Conservation (phyloP, 2,329 filamentous ascomycete species). For the Mycosphaerelloides madeirae region DNA sequence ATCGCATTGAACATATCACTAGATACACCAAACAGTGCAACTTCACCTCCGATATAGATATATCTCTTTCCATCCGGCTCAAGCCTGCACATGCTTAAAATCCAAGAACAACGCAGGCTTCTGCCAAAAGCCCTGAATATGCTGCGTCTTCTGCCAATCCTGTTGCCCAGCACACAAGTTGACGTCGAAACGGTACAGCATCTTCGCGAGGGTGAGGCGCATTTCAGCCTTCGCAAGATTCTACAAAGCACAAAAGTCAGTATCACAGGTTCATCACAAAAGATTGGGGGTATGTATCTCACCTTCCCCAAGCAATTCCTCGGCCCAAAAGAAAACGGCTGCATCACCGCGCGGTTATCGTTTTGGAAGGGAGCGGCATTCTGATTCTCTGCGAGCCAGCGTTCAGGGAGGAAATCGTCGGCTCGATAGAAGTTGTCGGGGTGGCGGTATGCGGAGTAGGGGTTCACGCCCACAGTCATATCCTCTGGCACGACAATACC, state of each 20-base stretch:
- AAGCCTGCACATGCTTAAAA: too few relatives aligned
- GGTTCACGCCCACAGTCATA: slow-evolving; percentile 5
- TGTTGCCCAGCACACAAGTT: not conserved
- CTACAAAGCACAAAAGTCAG: too few relatives aligned
- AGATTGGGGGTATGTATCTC: not conserved
- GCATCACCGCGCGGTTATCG: slow-evolving; percentile 17
- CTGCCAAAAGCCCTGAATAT: not conserved
- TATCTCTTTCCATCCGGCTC: too few relatives aligned
- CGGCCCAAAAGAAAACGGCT: slow-evolving; percentile 21
- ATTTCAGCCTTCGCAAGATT: slow-evolving; percentile 36
- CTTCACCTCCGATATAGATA: too few relatives aligned
- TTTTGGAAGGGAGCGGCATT: slow-evolving; percentile 9
- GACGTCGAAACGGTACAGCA: slow-evolving; percentile 8
- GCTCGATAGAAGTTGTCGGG: slow-evolving; percentile 17
- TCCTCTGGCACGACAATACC: slow-evolving; percentile 14
- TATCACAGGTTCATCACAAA: not conserved
- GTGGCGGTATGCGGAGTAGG: slow-evolving; percentile 1
- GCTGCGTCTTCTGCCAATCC: not conserved
- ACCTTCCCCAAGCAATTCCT: slow-evolving; percentile 18
- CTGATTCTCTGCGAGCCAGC: slow-evolving; percentile 21
- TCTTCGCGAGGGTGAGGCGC: slow-evolving; percentile 26
- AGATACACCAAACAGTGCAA: too few relatives aligned
- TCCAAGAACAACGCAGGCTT: not conserved
- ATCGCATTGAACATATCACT: too few relatives aligned
- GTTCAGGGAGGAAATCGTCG: slow-evolving; percentile 25